Evolutionary conservation across 129 eudicot genomes (phyloP).

Genomic region (Lactuca saligna): DNA sequence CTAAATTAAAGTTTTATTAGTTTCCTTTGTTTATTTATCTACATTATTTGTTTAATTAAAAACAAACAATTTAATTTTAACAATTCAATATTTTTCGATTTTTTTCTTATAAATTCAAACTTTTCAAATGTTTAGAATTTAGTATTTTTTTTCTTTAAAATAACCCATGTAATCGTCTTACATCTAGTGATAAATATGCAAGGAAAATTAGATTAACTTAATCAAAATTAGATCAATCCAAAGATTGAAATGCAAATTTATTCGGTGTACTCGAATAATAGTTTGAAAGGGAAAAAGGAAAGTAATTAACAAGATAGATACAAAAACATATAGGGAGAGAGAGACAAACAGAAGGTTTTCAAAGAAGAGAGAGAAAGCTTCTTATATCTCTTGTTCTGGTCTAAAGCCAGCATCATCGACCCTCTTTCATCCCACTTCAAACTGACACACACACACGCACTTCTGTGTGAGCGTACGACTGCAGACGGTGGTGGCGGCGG

Average conservation of each 20-base stretch:
- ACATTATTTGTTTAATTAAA: too few relatives aligned
- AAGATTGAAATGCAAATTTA: not conserved
- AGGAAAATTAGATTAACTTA: not conserved
- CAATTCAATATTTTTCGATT: too few relatives aligned
- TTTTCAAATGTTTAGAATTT: too few relatives aligned
- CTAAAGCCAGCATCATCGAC: conserved; percentile 3
- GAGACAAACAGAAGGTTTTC: conserved; percentile 15
- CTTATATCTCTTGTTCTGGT: conserved; percentile 22
- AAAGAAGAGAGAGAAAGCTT: conserved; percentile 33
- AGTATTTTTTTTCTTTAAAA: too few relatives aligned
- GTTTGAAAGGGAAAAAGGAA: conserved; percentile 2
- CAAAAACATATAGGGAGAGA: conserved; percentile 11
- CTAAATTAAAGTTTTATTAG: too few relatives aligned
- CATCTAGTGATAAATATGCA: too few relatives aligned
- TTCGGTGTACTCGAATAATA: not conserved
- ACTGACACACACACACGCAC: conserved; percentile 29
- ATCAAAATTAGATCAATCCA: not conserved
- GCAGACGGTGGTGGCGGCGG: conserved; percentile 6
- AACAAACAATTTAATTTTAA: too few relatives aligned
- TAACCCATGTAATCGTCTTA: too few relatives aligned
- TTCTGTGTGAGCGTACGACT: not conserved
- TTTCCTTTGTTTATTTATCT: too few relatives aligned
- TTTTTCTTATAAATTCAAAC: too few relatives aligned
- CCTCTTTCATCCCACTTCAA: conserved; percentile 19
- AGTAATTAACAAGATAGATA: conserved; percentile 18